Base-by-base conservation (phyloP, 2,329 filamentous ascomycete species). In the Apiospora rasikravindrae region DNA sequence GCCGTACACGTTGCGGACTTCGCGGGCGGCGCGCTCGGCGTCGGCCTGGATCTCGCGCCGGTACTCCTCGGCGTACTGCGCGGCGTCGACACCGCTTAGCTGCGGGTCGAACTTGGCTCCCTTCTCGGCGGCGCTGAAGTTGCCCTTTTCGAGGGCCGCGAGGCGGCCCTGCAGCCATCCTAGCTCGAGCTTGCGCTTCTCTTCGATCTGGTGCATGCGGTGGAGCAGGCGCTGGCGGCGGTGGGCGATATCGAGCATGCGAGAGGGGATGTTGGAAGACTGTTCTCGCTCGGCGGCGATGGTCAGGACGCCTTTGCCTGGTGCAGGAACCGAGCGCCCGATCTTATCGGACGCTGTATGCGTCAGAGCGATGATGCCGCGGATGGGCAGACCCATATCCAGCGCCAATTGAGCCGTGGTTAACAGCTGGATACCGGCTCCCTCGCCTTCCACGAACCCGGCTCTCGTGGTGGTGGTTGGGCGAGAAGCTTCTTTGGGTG, bases 361-460 rank as follows among this genome's bases (percentile, higher is more conserved):
- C 0, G 79, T 77, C 14, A 76, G 71, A 0, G 82, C 81, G 0
- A 84, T 75, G 16, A 84, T 75, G 6, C 75, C 81, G 37, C 78
- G 77, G 70, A 83, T 81, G 16, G 80, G 81, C 1, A 81, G 77
- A 14, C 78, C 81, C 76, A 82, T 79, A 44, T 80, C 77, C 0
- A 84, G 70, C 2, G 82, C 83, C 2, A 83, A 73, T 29, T 77
- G 73, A 0, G 81, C 83, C 10, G 68, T 78, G 16, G 75, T 79
- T 2, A 84, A 67, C 0, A 84, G 67, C 70, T 84, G 82, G 4
- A 83, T 74, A 4, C 82, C 82, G 40, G 77, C 79, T 0, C 82
- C 82, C 16, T 80, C 77, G 1, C 78, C 76, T 70, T 84, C 81
- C 13, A 84, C 80, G 64, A 84, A 84, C 0, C 82, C 83, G 6